Evolutionary conservation across 164 flowering plant genomes (phyloP).

Genomic region (Platanus orientalis): DNA sequence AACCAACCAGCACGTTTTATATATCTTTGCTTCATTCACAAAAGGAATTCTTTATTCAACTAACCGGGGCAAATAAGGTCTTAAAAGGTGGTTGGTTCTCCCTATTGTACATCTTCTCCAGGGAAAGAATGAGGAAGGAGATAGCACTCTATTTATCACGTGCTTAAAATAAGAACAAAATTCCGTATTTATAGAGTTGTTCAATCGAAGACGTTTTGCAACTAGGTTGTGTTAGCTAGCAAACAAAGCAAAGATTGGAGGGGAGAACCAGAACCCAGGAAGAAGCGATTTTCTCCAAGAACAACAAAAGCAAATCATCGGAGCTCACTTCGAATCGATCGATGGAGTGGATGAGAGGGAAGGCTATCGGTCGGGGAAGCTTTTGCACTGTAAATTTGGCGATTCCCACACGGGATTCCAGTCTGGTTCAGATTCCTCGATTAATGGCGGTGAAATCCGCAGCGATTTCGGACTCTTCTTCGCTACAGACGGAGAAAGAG

Average conservation of each 20-base stretch:
- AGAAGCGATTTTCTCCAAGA: too few species aligned
- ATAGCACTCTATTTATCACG: too few species aligned
- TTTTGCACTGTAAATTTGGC: constrained; percentile 51
- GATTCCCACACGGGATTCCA: constrained; percentile 5
- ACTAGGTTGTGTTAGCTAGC: background rate
- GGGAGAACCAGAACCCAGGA: too few species aligned
- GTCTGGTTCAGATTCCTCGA: constrained; percentile 4
- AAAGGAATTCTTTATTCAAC: too few species aligned
- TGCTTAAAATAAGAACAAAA: too few species aligned
- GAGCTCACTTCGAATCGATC: background rate
- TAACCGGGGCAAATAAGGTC: too few species aligned
- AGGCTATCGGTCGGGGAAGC: constrained; percentile 50
- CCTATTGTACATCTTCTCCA: too few species aligned
- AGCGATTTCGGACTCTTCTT: constrained; percentile 15
- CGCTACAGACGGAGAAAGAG: constrained; percentile 40
- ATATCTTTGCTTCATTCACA: too few species aligned
- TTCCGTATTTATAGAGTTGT: too few species aligned
- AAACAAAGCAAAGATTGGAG: background rate
- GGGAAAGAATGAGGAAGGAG: constrained; percentile 1
- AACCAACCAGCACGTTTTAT: too few species aligned
- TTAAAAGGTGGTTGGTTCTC: too few species aligned
- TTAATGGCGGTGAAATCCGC: constrained; percentile 59
- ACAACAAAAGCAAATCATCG: background rate
- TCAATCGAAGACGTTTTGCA: too few species aligned
- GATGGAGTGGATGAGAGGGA: constrained; percentile 67